Evolutionary conservation across 176 grass and related monocot species (phyloP), one percentile per base, ranked within the genome.

Genomic region (Pontederia crassipes): DNA sequence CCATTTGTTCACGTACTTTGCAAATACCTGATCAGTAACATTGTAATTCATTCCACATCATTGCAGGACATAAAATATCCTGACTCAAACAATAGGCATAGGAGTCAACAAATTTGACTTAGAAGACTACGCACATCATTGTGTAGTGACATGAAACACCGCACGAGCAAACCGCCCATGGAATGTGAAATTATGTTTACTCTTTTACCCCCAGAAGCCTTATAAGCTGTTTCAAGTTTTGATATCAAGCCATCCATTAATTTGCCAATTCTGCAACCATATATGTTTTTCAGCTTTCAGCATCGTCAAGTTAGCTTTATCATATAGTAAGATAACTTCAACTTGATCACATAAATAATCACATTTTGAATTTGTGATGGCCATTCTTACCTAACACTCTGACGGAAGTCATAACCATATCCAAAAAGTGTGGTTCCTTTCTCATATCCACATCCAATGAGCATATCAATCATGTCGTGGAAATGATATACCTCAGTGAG

Each of bases 381-480:
- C 24, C 55, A 63, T n/a, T 64, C 65, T 66, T 77, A 96, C 91
- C 91, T 81, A 75, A 78, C 87, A 70, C 83, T 90, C 77, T 96
- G 91, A 54, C 83, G 86, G 76, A 96, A 96, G 65, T 96, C 86
- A 57, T 96, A 96, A 57, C 91, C 91, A 82, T 80, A 96, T 78
- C 91, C 91, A 85, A 90, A 90, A 55, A 90, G 62, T 67, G 86
- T 90, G 29, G 75, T 80, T 57, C 91, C 91, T 82, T 90, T 96
- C 66, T 85, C 73, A 16, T 90, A 90, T 56, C 91, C 86, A 73
- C 86, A 96, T 51, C 79, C 58, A 80, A 82, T 20, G 4, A 96
- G 83, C 86, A 96, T 90, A 78, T 96, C 81, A 10, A 90, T 96
- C 81, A 96, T 96, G 72, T 82, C 86, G 9, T 96, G 91, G 73